phyloP scores from a whole-genome alignment of 768 basidiomycete species.

The Boletus eberwhitei region DNA sequence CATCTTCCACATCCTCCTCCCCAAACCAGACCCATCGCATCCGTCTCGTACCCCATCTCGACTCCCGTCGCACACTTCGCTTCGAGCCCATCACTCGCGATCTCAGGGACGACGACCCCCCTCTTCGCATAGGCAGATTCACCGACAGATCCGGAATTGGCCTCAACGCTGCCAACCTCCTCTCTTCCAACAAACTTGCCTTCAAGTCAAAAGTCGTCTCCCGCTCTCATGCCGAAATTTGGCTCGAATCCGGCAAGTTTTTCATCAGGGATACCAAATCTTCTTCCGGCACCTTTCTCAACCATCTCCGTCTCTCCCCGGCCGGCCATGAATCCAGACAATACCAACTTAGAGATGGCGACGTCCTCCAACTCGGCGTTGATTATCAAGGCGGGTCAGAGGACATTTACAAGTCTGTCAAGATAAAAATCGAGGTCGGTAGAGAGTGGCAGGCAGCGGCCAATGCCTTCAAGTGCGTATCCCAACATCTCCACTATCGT shows the following conservation, averaged over 20 bases:
- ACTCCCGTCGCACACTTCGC: conserved; percentile 80
- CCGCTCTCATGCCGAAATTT: conserved; percentile 91
- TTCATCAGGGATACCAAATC: conserved; percentile 89
- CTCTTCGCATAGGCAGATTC: conserved; percentile 90
- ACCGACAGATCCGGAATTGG: conserved; percentile 79
- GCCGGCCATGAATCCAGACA: conserved; percentile 80
- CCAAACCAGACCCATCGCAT: conserved; percentile 61
- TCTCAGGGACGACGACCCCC: conserved; percentile 61
- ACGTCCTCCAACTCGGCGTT: conserved; percentile 91
- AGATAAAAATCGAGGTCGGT: conserved; percentile 88
- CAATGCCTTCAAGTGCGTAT: conserved; percentile 79
- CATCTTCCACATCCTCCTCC: conserved; percentile 15
- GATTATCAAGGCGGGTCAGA: conserved; percentile 97
- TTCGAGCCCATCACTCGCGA: conserved; percentile 93
- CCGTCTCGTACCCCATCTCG: conserved; percentile 93
- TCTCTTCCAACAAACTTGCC: conserved; percentile 80
- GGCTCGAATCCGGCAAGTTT: conserved; percentile 73
- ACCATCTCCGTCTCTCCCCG: conserved; percentile 84
- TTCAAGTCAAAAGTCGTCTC: conserved; percentile 97
- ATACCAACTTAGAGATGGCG: conserved; percentile 83
- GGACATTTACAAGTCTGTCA: conserved; percentile 96
- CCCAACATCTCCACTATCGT: not conserved
- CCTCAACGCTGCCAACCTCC: conserved; percentile 60
- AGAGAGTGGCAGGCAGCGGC: conserved; percentile 87
- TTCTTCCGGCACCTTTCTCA: conserved; percentile 90